Evolutionary conservation across 257 asterid genomes (phyloP), one percentile per base, ranked within the genome.

Genomic region (Nicotiana undulata): DNA sequence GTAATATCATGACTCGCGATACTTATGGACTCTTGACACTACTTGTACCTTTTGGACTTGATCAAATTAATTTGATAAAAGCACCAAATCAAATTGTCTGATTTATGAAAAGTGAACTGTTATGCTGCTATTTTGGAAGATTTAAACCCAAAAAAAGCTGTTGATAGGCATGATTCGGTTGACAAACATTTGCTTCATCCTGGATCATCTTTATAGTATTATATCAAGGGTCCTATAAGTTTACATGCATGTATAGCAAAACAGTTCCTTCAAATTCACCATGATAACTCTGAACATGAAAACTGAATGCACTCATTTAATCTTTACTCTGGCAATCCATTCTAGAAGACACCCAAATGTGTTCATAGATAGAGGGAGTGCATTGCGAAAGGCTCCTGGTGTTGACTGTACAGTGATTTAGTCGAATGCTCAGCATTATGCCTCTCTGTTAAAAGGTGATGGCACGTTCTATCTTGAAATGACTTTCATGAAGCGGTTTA

Each of bases 401-500:
- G 79, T 56, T 70, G 59, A 24, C 49, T 24, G 78, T 46, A 6
- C 55, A 12, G 40, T 46, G 6, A 20, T 70, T 70, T 70, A 44
- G 60, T 46, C 5, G 6, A 72, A 22, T 72, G 40, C 22, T 72
- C 37, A 22, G 60, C 60, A 22, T 11, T 22, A 72, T 9, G 37
- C 16, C 40, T 49, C 13, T 22, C 24, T 24, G 61, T 72, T 72
- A 49, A 46, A 72, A 72, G 15, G 61, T 24, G 78, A 74, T 15
- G 79, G 44, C 40, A 49, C 16, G 26, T 44, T 29, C 65, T 86
- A 95, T 90, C 92, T 89, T 5, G 99, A 93, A 70, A 95, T 95
- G 82, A 90, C 93, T 89, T 85, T 95, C 96, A 93, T 88, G 91
- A 95, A 95, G 64, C 97, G 92, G 80, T 87, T 95, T 6, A 95